Evolutionary conservation across 2,329 filamentous ascomycete genomes (phyloP), one percentile per base, ranked within the genome.

Genomic region (Aspergillus sp.): DNA sequence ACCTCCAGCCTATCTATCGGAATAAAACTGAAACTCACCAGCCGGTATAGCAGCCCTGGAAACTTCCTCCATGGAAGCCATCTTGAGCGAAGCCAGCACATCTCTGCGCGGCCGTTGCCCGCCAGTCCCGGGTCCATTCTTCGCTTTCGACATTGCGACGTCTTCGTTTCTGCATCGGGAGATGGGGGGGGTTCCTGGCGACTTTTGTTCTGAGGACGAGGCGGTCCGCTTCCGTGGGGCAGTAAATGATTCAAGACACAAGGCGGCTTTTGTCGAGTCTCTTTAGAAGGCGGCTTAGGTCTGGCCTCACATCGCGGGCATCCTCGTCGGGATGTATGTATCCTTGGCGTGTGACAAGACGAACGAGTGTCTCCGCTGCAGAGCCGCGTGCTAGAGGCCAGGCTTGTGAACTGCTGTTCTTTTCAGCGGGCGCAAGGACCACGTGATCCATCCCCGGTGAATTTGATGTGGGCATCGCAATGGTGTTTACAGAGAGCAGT

Each of bases 41-140:
- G 88, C 89, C 52, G 91, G 91, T 32, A 97, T 76, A 36, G 82
- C 77, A 27, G 90, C 81, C 68, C 88, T 89, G 35, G 80, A 77
- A 47, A 87, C 82, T 49, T 90, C 59, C 51, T 66, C 73, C 75
- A 96, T 87, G 66, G 88, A 82, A 19, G 88, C 85, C 53, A 84
- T 83, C 61, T 85, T 85, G 58, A 97, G 74, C 40, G 87, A 86
- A 50, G 82, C 81, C 60, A 96, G 75, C 57, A 94, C 72, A 66
- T 80, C 68, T 55, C 66, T 67, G 52, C 69, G 66, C 30, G 68
- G 67, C 49, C 19, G 19, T 19, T 61, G 63, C 35, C 52, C 62
- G 46, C 58, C 60, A 45, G 58, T 51, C 41, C 46, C 58, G 36
- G 54, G 56, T 43, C 65, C 68, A 63, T 73, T 73, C 63, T 70